These are phyloP conservation scores for Pseudonitzschia multistriata DNA, from an alignment of 108 stramenopile species.

Conservation along the genomic window DNA sequence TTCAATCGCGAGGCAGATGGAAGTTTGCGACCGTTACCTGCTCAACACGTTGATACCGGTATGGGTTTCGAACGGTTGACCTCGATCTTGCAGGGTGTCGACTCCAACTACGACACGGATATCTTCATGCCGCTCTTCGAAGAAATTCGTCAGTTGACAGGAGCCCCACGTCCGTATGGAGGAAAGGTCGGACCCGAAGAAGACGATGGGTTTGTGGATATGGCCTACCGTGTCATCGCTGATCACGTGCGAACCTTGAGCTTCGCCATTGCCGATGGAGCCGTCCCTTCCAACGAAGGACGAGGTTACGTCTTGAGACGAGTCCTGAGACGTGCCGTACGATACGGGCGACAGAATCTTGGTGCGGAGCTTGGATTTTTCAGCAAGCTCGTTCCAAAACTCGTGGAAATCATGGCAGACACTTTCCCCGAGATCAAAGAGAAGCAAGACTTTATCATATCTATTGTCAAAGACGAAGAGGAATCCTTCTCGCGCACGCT, in stretches of 20 bases:
- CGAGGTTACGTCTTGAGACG: conserved; percentile 97
- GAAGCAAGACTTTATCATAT: conserved; percentile 74
- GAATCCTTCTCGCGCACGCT: conserved; percentile 93
- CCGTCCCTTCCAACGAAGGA: conserved; percentile 96
- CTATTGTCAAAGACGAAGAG: conserved; percentile 93
- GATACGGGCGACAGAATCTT: conserved; percentile 94
- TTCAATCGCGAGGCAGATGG: conserved; percentile 96
- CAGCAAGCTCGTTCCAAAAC: conserved; percentile 81
- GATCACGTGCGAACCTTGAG: conserved; percentile 97
- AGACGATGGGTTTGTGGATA: conserved; percentile 90
- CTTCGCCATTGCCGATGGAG: conserved; percentile 99
- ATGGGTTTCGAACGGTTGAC: conserved; percentile 99
- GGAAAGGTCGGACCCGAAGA: conserved; percentile 83
- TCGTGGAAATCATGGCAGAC: conserved; percentile 87
- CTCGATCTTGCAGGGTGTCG: conserved; percentile 91
- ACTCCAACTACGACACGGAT: conserved; percentile 98
- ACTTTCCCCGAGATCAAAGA: conserved; percentile 92
- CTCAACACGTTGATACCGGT: conserved; percentile 98
- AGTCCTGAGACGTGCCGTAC: conserved; percentile 93
- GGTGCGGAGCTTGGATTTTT: conserved; percentile 95
- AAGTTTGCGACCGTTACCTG: conserved; percentile 79
- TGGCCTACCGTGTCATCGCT: conserved; percentile 99
- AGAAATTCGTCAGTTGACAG: conserved; percentile 83
- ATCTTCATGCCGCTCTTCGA: conserved; percentile 96
- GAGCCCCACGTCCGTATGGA: conserved; percentile 76